These are phyloP conservation scores for Trichoderma endophyticum DNA, from an alignment of 2,329 filamentous ascomycete genomes.

Conservation along the genomic window DNA sequence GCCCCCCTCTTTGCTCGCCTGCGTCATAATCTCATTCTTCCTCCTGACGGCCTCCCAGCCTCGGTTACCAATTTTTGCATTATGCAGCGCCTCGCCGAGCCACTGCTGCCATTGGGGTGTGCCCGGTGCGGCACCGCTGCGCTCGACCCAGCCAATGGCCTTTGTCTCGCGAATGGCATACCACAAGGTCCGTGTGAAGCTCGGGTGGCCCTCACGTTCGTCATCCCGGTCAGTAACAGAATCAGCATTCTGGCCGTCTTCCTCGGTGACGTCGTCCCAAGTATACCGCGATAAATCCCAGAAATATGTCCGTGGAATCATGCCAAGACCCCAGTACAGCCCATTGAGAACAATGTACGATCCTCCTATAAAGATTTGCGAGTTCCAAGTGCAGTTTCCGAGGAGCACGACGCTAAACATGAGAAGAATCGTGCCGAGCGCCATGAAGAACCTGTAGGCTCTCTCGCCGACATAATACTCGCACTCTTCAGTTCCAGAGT, in stretches of 20 bases:
- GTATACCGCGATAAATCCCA: constrained; percentile 58
- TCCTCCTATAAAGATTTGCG: constrained; percentile 56
- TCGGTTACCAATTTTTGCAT: constrained; percentile 32
- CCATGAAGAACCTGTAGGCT: constrained; percentile 54
- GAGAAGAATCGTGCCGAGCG: constrained; percentile 54
- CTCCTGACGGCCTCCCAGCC: constrained; percentile 47
- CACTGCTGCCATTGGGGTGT: constrained; percentile 53
- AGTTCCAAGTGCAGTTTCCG: constrained; percentile 60
- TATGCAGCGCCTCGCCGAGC: constrained; percentile 47
- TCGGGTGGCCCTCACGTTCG: constrained; percentile 40
- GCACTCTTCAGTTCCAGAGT: constrained; percentile 59
- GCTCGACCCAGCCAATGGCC: constrained; percentile 50
- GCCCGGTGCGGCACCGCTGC: constrained; percentile 49
- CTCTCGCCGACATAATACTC: constrained; percentile 48
- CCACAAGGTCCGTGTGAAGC: constrained; percentile 57
- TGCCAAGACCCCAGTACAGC: constrained; percentile 55
- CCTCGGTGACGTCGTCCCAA: constrained; percentile 40
- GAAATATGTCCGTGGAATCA: constrained; percentile 47
- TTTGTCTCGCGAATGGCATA: constrained; percentile 55
- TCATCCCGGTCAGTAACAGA: constrained; percentile 29
- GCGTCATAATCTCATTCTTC: constrained; percentile 49
- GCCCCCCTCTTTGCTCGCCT: constrained; percentile 23
- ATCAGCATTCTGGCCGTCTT: constrained; percentile 38
- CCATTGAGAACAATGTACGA: constrained; percentile 59
- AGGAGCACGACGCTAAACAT: constrained; percentile 61